Conservation (phyloP, 2,329 filamentous ascomycete species). For the Phaeosphaeriaceae sp. region DNA sequence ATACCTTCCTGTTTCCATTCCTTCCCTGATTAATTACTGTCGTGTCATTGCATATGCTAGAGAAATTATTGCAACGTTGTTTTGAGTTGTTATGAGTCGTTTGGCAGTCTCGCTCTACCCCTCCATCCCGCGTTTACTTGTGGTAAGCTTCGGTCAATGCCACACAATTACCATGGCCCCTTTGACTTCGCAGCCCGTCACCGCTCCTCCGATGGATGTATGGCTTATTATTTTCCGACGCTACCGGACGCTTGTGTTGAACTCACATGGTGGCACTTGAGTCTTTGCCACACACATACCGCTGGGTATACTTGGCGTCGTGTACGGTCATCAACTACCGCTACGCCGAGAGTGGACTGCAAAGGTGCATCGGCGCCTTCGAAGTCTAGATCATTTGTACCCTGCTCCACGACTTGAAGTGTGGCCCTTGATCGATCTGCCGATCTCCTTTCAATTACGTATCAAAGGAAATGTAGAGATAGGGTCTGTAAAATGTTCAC, state of each 20-base stretch:
- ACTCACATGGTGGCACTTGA: neutral
- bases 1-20: neutral
- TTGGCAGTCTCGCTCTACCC: constrained; percentile 19
- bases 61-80: neutral
- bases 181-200: constrained; percentile 27
- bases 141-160: constrained; percentile 14
- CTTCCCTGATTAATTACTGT: neutral
- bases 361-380: neutral
- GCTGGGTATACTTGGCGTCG: constrained; percentile 7
- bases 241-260: neutral
- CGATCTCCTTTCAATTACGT: neutral
- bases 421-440: neutral
- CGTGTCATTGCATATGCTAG: constrained; percentile 4
- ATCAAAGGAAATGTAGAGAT: neutral
- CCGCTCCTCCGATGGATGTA: constrained; percentile 25
- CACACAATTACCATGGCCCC: constrained; percentile 31
- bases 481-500: neutral
- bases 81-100: constrained; percentile 13
- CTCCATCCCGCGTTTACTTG: constrained; percentile 15
- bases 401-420: neutral
- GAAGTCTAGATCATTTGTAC: neutral
- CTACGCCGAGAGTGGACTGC: constrained; percentile 4
- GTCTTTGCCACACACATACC: neutral
- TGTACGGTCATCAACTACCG: constrained; percentile 6
- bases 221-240: neutral